These are phyloP conservation scores for Capsicum pubescens DNA, from an alignment of 257 asterid species.

Conservation along the genomic window DNA sequence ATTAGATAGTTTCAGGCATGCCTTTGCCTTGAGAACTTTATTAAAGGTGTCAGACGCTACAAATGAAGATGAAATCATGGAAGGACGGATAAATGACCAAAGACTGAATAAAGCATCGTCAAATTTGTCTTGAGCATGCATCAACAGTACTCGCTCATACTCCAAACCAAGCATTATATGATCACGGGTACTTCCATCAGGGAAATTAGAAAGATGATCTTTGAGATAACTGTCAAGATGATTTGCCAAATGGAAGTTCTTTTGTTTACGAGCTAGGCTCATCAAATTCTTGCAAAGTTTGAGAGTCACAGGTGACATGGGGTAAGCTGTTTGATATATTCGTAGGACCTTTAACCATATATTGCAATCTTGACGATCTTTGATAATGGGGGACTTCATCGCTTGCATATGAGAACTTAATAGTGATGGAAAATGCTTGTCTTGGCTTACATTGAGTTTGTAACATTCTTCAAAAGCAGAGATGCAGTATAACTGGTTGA, in stretches of 20 bases:
- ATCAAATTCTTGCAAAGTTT: slow-evolving; percentile 77
- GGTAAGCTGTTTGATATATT: slow-evolving; percentile 65
- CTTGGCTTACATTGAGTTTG: slow-evolving; percentile 54
- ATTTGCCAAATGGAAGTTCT: slow-evolving; percentile 69
- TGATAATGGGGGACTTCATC: slow-evolving; percentile 66
- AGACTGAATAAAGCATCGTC: slow-evolving; percentile 72
- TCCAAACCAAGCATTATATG: slow-evolving; percentile 62
- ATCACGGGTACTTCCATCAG: slow-evolving; percentile 57
- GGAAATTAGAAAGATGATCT: slow-evolving; percentile 57
- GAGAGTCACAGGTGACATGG: slow-evolving; percentile 71
- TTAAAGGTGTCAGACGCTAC: slow-evolving; percentile 52
- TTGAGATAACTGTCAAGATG: slow-evolving; percentile 77
- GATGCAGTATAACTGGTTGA: slow-evolving; percentile 83
- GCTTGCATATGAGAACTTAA: slow-evolving; percentile 70
- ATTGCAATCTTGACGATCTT: slow-evolving; percentile 80
- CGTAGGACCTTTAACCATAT: slow-evolving; percentile 95
- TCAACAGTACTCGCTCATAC: slow-evolving; percentile 71
- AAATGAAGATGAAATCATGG: slow-evolving; percentile 57
- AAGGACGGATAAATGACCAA: slow-evolving; percentile 80
- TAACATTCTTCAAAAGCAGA: slow-evolving; percentile 77
- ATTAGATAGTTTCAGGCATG: slow-evolving; percentile 90
- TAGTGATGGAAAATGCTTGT: slow-evolving; percentile 52
- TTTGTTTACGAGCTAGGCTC: slow-evolving; percentile 86
- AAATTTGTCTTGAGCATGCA: slow-evolving; percentile 73
- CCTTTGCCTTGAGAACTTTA: slow-evolving; percentile 79